phyloP scores from a whole-genome alignment of 108 stramenopile genomes.

The Nannochloropsis salina region DNA sequence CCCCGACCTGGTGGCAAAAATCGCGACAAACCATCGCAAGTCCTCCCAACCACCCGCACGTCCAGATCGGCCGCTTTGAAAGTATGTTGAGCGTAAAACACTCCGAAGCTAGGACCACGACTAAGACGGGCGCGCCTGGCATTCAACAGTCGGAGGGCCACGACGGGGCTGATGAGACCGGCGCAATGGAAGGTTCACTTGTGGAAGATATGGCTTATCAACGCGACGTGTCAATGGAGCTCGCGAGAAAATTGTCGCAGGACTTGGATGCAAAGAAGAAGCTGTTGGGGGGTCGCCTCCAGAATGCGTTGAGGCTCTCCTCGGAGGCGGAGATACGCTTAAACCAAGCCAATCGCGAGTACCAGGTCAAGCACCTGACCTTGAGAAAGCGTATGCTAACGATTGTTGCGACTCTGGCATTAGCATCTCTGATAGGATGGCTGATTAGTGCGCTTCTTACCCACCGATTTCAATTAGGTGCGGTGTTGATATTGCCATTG shows the following conservation, averaged over 20 bases:
- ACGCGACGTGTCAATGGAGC: constrained; percentile 13
- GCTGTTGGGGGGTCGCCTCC: background rate
- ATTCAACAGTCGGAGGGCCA: no score
- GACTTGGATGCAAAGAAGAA: constrained; percentile 16
- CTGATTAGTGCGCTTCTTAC: background rate
- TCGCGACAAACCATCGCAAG: no score
- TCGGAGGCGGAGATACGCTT: background rate
- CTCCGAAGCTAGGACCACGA: no score
- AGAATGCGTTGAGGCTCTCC: background rate
- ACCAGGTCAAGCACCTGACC: constrained; percentile 1
- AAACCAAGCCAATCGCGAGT: constrained; percentile 2
- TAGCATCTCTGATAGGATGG: background rate
- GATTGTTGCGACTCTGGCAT: background rate
- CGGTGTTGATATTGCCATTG: background rate
- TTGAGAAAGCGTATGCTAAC: constrained; percentile 7
- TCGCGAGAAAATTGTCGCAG: background rate
- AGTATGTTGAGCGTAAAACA: no score
- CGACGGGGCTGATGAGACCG: no score
- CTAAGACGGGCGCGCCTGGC: no score
- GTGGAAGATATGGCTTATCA: constrained; percentile 20
- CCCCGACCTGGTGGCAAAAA: no score
- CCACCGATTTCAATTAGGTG: background rate
- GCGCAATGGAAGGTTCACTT: background rate
- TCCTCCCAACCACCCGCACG: no score
- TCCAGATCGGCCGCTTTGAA: no score